Conservation (phyloP, 345 rosid genomes). For the Alliaria petiolata region DNA sequence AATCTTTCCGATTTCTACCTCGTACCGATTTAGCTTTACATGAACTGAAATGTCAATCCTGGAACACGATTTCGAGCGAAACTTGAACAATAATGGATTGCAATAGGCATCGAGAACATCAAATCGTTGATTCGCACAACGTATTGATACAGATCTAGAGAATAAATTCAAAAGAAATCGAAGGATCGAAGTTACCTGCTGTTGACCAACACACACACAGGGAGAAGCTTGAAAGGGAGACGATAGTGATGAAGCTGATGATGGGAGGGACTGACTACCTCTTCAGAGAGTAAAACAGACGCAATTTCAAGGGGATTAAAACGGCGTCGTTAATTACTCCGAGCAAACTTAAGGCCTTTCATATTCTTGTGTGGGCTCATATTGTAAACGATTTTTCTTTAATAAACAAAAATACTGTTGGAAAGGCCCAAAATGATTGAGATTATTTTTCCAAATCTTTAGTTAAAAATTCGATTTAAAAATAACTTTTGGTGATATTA, state of each 20-base stretch:
- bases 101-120: not conserved
- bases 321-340: not conserved
- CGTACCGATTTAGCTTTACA: not conserved
- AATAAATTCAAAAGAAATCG: not conserved
- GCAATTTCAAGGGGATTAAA: not conserved
- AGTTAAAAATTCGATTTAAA: not conserved
- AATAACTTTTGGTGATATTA: not conserved
- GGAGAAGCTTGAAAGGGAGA: conserved; percentile 13
- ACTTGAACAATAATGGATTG: not conserved
- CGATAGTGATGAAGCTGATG: not conserved
- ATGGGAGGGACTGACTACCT: conserved; percentile 12
- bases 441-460: not conserved
- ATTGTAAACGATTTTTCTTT: not conserved
- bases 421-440: not conserved
- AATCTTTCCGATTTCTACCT: not conserved
- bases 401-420: not conserved
- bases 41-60: not conserved
- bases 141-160: not conserved
- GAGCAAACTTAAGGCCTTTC: not conserved
- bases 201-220: conserved; percentile 6
- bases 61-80: not conserved
- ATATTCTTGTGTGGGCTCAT: not conserved
- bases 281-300: not conserved
- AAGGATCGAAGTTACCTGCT: conserved; percentile 14
- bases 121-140: not conserved